Conservation (phyloP, 352 stramenopile genomes). For the Pythium grandisporangium region DNA sequence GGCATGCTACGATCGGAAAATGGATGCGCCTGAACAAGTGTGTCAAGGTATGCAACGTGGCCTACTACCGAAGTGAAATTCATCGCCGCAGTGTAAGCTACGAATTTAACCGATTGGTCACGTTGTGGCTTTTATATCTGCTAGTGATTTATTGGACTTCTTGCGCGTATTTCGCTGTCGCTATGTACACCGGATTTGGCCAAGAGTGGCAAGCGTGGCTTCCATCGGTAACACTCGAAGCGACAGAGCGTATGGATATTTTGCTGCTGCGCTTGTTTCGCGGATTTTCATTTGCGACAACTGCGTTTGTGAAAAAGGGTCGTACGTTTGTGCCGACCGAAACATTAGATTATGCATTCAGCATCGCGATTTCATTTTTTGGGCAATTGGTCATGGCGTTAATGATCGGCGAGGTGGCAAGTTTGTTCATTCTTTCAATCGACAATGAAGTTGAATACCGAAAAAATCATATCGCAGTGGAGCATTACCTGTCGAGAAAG, state of each 20-base stretch:
- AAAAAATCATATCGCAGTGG: constrained; percentile 58
- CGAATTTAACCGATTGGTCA: constrained; percentile 42
- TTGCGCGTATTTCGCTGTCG: constrained; percentile 51
- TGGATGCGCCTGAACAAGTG: constrained; percentile 49
- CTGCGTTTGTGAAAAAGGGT: constrained; percentile 52
- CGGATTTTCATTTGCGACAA: constrained; percentile 38
- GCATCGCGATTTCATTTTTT: constrained; percentile 35
- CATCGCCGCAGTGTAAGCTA: constrained; percentile 47
- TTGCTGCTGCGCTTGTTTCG: constrained; percentile 33
- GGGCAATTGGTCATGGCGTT: constrained; percentile 63
- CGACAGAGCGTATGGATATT: constrained; percentile 14
- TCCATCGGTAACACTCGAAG: constrained; percentile 17
- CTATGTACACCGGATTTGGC: constrained; percentile 43
- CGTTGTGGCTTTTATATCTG: constrained; percentile 42
- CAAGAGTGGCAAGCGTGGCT: constrained; percentile 45
- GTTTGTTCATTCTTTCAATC: constrained; percentile 48
- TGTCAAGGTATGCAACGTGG: constrained; percentile 38
- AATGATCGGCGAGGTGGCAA: constrained; percentile 68
- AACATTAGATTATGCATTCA: constrained; percentile 37
- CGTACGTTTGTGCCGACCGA: constrained; percentile 31
- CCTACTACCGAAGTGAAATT: constrained; percentile 55
- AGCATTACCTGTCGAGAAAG: constrained; percentile 30
- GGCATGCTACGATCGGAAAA: constrained; percentile 6
- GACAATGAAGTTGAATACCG: constrained; percentile 60
- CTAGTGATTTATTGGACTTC: constrained; percentile 58